phyloP scores from a whole-genome alignment of 495 filamentous ascomycete genomes.

The Pyronema domesticum region DNA sequence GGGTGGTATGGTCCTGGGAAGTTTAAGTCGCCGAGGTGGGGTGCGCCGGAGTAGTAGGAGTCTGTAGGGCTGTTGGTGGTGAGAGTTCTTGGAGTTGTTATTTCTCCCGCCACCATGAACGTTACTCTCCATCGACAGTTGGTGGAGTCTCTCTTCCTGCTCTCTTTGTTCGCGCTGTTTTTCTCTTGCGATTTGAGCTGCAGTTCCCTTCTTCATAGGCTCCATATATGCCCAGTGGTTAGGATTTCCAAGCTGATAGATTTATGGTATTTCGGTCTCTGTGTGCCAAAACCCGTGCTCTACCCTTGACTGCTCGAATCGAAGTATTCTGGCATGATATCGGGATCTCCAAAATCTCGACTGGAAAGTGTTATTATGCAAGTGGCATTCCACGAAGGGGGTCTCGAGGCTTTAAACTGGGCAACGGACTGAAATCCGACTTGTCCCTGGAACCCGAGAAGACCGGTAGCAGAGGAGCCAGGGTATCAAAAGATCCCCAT shows the following conservation, averaged over 20 bases:
- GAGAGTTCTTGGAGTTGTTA: conserved; percentile 6
- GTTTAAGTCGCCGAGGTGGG: too few relatives aligned
- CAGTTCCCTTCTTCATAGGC: conserved; percentile 59
- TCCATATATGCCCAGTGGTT: conserved; percentile 94
- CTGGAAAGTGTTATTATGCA: too few relatives aligned
- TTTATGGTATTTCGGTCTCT: conserved; percentile 76
- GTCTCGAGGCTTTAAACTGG: too few relatives aligned
- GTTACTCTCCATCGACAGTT: conserved; percentile 26
- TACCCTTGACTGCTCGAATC: conserved; percentile 54
- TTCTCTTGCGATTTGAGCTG: conserved; percentile 47
- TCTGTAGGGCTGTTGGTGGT: not conserved
- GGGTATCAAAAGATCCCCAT: too few relatives aligned
- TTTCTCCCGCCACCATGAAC: not conserved
- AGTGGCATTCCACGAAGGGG: too few relatives aligned
- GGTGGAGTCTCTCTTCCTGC: conserved; percentile 51
- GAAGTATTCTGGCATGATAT: too few relatives aligned
- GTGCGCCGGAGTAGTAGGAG: too few relatives aligned
- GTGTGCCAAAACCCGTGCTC: conserved; percentile 70
- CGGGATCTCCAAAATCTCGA: too few relatives aligned
- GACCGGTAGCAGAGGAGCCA: too few relatives aligned
- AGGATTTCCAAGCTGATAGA: conserved; percentile 76
- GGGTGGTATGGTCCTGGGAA: too few relatives aligned
- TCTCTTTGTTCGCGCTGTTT: conserved; percentile 50
- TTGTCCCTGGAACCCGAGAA: too few relatives aligned
- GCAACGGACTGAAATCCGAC: too few relatives aligned